Base-by-base conservation (phyloP, 2,329 filamentous ascomycete genomes). In the Sporothrix globosa region DNA sequence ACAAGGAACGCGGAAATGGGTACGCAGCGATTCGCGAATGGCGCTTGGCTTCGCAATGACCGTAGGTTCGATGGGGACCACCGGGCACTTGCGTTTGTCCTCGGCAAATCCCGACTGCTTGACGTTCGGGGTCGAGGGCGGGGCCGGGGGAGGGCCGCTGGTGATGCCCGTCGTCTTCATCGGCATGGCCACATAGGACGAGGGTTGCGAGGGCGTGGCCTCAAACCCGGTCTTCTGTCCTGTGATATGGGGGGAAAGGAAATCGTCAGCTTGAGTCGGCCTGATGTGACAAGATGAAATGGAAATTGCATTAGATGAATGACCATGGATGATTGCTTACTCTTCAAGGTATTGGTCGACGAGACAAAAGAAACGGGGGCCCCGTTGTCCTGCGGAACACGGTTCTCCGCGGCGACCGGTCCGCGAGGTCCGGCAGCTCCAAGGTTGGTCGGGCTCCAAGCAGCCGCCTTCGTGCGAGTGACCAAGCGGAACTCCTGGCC, bases 191-290 rank as follows among this genome's bases (percentile, higher is more conserved):
- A 68, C 52, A 17, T 46, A 68, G 21, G 66, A 68, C 3, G 17
- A 14, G 3, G 48, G 66, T 9, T 30, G 41, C 9, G 52, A 9
- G 9, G 58, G 27, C 2, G 13, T 5, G 13, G 50, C 24, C 21
- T 41, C 27, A 24, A 65, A 65, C 4, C 68, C 46, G 2, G 53
- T 50, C 46, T 69, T 67, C n/a, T 56, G 34, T 21, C 48, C 61
- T 54, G 3, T 54, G 10, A 7, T 34, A 6, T 54, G 10, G 4
- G 11, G 11, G 39, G 6, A n/a, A 11, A 30, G 46, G 24, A 66
- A 30, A 7, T 27, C 4, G 27, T 50, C 46, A 66, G 24, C 9
- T 17, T 4, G 10, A 13, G 14, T 44, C 11, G 11, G 14, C 21
- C 13, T 61, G n/a, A 27, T 48, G n/a, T 13, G 19, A n/a, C 27